phyloP scores from a whole-genome alignment of 1,139 yeast genomes.

The Yamadazyma buinensis region DNA sequence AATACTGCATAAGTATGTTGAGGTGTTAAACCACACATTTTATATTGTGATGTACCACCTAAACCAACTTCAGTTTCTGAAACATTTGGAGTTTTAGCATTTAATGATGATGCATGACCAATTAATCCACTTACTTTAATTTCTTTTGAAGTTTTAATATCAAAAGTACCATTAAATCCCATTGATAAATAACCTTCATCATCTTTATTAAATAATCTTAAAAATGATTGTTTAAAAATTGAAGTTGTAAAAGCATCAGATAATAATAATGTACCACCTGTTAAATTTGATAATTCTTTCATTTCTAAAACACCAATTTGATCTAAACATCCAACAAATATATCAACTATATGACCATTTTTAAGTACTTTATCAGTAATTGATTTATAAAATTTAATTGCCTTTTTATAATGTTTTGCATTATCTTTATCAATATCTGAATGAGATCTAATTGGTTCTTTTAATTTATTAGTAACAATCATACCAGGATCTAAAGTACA shows the following conservation, averaged over 20 bases:
- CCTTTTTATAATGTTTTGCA: constrained; percentile 91
- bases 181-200: constrained; percentile 76
- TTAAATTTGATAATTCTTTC: constrained; percentile 82
- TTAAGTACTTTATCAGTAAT: constrained; percentile 66
- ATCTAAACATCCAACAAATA: constrained; percentile 96
- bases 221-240: constrained; percentile 89
- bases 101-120: constrained; percentile 85
- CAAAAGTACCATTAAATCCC: constrained; percentile 86
- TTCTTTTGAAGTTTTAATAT: constrained; percentile 85
- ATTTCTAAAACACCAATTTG: constrained; percentile 97
- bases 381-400: constrained; percentile 78
- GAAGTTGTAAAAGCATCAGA: constrained; percentile 97
- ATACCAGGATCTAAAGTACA: constrained; percentile 94
- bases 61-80: constrained; percentile 92
- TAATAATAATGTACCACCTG: constrained; percentile 90
- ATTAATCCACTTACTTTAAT: constrained; percentile 88
- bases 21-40: constrained; percentile 79
- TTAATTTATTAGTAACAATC: constrained; percentile 86
- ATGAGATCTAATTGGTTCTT: constrained; percentile 96
- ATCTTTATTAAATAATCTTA: constrained; percentile 83
- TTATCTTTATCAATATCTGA: constrained; percentile 77
- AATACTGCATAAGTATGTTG: constrained; percentile 82
- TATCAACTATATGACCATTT: constrained; percentile 85
- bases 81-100: constrained; percentile 62
- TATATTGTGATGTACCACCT: constrained; percentile 89